These are phyloP conservation scores for Erysimum cheiranthoides DNA, from an alignment of 345 rosid genomes.

Conservation along the genomic window DNA sequence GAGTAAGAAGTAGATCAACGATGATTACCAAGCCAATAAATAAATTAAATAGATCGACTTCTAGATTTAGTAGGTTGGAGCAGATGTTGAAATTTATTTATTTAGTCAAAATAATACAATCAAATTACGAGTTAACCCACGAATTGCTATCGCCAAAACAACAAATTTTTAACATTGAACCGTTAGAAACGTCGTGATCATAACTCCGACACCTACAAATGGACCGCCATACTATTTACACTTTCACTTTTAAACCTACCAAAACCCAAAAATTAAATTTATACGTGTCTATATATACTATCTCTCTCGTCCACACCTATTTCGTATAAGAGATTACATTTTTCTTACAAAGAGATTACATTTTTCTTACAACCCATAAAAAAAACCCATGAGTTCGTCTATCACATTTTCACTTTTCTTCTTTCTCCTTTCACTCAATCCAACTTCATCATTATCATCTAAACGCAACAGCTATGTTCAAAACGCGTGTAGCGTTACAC, in stretches of 20 bases:
- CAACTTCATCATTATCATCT: slow-evolving; percentile 21
- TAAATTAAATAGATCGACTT: background rate
- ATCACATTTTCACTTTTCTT: slow-evolving; percentile 36
- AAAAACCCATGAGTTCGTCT: slow-evolving; percentile 30
- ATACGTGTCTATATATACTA: slow-evolving; percentile 36
- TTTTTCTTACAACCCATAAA: background rate
- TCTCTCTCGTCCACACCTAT: slow-evolving; percentile 4
- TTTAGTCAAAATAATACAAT: background rate
- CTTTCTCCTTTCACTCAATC: slow-evolving; percentile 40
- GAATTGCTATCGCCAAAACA: background rate
- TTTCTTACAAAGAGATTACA: slow-evolving; percentile 9
- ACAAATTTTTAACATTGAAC: slow-evolving; percentile 8
- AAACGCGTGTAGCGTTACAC: slow-evolving; percentile 83
- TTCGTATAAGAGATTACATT: background rate
- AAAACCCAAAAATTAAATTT: slow-evolving; percentile 3
- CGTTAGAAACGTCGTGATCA: slow-evolving; percentile 24
- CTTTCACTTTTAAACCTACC: slow-evolving; percentile 18
- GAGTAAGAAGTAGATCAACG: slow-evolving; percentile 2
- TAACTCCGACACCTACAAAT: slow-evolving; percentile 37
- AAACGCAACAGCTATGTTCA: slow-evolving; percentile 48
- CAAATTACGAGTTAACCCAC: slow-evolving; percentile 14
- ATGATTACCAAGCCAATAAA: slow-evolving; percentile 13
- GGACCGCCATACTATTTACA: slow-evolving; percentile 34
- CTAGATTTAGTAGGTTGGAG: slow-evolving; percentile 21
- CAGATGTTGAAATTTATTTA: slow-evolving; percentile 27